Conservation (phyloP, 345 rosid genomes). For the Triadica sebifera region DNA sequence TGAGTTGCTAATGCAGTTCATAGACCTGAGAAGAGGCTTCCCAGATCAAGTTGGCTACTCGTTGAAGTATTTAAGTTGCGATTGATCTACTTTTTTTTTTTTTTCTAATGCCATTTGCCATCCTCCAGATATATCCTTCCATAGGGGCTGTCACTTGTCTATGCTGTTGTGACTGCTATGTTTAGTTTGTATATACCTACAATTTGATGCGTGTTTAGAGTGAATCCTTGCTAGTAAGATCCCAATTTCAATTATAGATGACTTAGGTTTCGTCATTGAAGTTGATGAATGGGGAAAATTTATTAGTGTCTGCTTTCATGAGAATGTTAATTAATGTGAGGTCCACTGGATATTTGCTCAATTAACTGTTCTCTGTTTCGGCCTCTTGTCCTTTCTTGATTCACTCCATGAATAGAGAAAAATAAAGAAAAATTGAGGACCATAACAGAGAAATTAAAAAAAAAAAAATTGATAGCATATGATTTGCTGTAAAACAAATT, state of each 20-base stretch:
- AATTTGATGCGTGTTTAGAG: neutral
- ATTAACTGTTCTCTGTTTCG: too few species aligned
- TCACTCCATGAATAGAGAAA: too few species aligned
- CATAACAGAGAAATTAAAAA: too few species aligned
- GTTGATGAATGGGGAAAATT: neutral
- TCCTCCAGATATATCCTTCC: neutral
- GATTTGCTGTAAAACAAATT: too few species aligned
- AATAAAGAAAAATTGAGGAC: too few species aligned
- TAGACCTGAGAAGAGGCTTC: conserved; percentile 1
- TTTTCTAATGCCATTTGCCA: neutral
- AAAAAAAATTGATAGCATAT: too few species aligned
- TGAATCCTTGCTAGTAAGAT: neutral
- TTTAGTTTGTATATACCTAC: conserved; percentile 8
- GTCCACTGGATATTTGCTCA: too few species aligned
- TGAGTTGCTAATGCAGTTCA: conserved; percentile 1
- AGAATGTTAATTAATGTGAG: neutral
- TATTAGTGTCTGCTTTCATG: neutral
- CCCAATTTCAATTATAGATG: neutral
- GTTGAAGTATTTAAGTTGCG: neutral
- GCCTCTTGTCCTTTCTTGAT: too few species aligned
- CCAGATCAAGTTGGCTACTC: neutral
- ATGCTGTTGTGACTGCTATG: too few species aligned
- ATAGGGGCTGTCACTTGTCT: too few species aligned
- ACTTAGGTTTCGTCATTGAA: neutral
- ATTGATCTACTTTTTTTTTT: neutral